phyloP scores from a whole-genome alignment of 208 protist species.

The Zelonia costaricensis region DNA sequence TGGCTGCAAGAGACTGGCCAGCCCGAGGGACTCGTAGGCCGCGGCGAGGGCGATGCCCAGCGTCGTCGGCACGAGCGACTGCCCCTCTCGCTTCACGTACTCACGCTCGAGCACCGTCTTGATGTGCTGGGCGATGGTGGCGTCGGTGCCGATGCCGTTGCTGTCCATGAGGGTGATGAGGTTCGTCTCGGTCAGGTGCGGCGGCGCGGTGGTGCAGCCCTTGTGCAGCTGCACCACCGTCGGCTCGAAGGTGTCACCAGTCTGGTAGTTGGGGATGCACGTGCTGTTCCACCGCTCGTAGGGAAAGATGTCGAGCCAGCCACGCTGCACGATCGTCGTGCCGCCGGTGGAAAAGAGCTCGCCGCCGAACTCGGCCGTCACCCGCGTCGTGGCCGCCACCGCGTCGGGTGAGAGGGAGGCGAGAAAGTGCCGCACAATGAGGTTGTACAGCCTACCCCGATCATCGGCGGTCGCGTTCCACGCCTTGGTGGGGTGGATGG shows the following conservation, averaged over 20 bases:
- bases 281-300: slow-evolving; percentile 92
- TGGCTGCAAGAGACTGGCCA: slow-evolving; percentile 90
- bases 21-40: slow-evolving; percentile 95
- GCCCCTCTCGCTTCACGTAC: slow-evolving; percentile 87
- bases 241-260: slow-evolving; percentile 90
- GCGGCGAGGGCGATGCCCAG: slow-evolving; percentile 96
- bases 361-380: slow-evolving; percentile 70
- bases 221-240: slow-evolving; percentile 77
- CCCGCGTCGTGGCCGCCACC: slow-evolving; percentile 83
- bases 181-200: slow-evolving; percentile 96
- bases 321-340: slow-evolving; percentile 88
- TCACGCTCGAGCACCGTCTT: slow-evolving; percentile 94
- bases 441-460: slow-evolving; percentile 92
- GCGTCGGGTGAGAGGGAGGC: slow-evolving; percentile 96
- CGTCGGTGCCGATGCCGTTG: slow-evolving; percentile 99
- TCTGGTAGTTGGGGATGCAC: slow-evolving; percentile 92
- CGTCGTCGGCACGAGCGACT: slow-evolving; percentile 88
- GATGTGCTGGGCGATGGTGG: slow-evolving; percentile 99
- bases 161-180: slow-evolving; percentile 98
- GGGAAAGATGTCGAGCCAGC: slow-evolving; percentile 94
- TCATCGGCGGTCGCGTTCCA: slow-evolving; percentile 52
- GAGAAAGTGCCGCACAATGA: slow-evolving; percentile 97
- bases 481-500: slow-evolving; percentile 96
- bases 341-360: slow-evolving; percentile 90
- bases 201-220: slow-evolving; percentile 88